phyloP scores from a whole-genome alignment of 768 basidiomycete species.

The Calocybe cyanea region DNA sequence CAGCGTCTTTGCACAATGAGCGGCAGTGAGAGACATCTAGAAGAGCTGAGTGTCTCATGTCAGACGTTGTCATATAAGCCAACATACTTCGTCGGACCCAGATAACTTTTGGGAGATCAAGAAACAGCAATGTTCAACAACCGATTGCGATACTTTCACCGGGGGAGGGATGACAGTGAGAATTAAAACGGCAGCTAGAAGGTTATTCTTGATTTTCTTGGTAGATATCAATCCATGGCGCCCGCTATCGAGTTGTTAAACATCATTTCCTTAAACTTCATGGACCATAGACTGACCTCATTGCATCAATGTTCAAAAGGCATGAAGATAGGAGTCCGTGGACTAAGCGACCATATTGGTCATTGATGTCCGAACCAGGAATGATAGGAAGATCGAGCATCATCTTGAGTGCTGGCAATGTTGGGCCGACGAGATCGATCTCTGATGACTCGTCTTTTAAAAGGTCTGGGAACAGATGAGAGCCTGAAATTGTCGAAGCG shows the following conservation, averaged over 20 bases:
- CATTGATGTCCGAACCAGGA: conserved; percentile 35
- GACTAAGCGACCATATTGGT: conserved; percentile 56
- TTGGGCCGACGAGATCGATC: conserved; percentile 76
- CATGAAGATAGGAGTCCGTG: conserved; percentile 86
- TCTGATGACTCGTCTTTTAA: conserved; percentile 83
- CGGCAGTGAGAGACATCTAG: conserved; percentile 78
- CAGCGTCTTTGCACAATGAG: conserved; percentile 87
- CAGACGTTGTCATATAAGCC: not conserved
- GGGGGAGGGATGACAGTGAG: conserved; percentile 72
- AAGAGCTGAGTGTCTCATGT: not conserved
- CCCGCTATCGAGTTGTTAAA: conserved; percentile 46
- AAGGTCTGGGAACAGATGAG: conserved; percentile 44
- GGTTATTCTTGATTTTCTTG: conserved; percentile 87
- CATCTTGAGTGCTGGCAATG: conserved; percentile 73
- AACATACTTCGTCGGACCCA: conserved; percentile 59
- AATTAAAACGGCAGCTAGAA: conserved; percentile 81
- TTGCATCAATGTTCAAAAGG: conserved; percentile 82
- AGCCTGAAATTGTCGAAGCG: not conserved
- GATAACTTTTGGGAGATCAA: conserved; percentile 77
- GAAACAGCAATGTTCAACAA: conserved; percentile 83
- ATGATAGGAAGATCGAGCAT: conserved; percentile 56
- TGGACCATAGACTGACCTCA: conserved; percentile 57
- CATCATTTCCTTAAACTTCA: not conserved
- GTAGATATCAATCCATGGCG: conserved; percentile 72
- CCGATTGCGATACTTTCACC: conserved; percentile 64